phyloP scores from a whole-genome alignment of 2,329 filamentous ascomycete genomes.

The Aspergillus neoniger region DNA sequence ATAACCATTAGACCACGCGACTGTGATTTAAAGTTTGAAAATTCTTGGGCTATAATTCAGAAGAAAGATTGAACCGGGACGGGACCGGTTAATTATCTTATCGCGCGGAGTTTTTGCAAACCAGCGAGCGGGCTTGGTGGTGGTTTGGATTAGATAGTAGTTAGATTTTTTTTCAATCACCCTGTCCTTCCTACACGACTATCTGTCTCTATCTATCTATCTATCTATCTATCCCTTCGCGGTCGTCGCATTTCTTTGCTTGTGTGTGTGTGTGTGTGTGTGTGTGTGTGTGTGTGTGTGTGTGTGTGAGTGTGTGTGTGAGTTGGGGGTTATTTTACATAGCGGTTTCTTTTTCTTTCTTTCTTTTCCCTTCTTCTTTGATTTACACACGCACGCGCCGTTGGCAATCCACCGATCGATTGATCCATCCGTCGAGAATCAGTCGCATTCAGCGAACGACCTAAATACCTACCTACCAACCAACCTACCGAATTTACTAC shows the following conservation, averaged over 20 bases:
- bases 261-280: no score
- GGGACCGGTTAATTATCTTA: not conserved
- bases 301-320: not conserved
- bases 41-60: no score
- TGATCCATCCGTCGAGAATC: no score
- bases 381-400: no score
- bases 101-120: no score
- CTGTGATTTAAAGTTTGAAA: constrained; percentile 6
- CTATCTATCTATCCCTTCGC: not conserved
- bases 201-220: not conserved
- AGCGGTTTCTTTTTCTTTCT: not conserved
- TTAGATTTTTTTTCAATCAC: not conserved
- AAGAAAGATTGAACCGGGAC: no score
- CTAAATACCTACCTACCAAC: no score
- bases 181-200: not conserved
- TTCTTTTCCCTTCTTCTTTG: not conserved
- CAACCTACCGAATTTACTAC: not conserved
- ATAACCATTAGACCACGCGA: constrained; percentile 29
- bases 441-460: no score
- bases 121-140: no score
- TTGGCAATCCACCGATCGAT: not conserved
- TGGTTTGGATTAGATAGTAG: not conserved
- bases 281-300: no score
- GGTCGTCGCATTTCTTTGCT: not conserved
- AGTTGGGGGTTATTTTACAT: no score